Evolutionary conservation across 768 basidiomycete genomes (phyloP).

Genomic region (Astraeus odoratus): DNA sequence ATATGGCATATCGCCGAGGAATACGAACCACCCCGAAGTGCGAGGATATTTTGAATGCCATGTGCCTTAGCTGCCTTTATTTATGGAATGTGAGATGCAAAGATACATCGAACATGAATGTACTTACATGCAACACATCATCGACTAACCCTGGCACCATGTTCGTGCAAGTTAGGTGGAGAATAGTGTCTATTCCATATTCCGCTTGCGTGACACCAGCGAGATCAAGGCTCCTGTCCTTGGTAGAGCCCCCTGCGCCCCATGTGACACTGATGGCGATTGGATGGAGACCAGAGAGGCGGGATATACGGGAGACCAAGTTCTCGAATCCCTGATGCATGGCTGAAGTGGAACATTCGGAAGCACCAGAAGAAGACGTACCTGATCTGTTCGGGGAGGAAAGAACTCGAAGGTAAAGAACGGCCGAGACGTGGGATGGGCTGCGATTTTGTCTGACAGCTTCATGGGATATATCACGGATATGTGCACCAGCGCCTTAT

Average conservation of each 20-base stretch:
- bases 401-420: conserved; percentile 98
- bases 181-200: conserved; percentile 75
- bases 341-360: conserved; percentile 2
- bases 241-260: conserved; percentile 95
- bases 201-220: conserved; percentile 69
- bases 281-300: conserved; percentile 70
- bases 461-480: conserved; percentile 44
- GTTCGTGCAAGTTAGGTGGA: conserved; percentile 97
- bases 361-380: conserved; percentile 18
- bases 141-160: conserved; percentile 88
- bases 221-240: conserved; percentile 80
- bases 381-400: conserved; percentile 90
- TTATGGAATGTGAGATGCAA: conserved; percentile 5
- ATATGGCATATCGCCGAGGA: not conserved
- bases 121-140: conserved; percentile 68
- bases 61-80: conserved; percentile 68
- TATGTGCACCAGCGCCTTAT: too few species aligned
- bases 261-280: conserved; percentile 91
- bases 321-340: conserved; percentile 78
- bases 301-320: conserved; percentile 77
- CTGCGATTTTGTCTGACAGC: conserved; percentile 59
- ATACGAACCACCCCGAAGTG: conserved; percentile 77
- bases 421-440: conserved; percentile 40
- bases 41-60: conserved; percentile 86
- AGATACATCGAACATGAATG: not conserved